Evolutionary conservation across 208 protist species (phyloP).

Genomic region (Leishmania aethiopica): DNA sequence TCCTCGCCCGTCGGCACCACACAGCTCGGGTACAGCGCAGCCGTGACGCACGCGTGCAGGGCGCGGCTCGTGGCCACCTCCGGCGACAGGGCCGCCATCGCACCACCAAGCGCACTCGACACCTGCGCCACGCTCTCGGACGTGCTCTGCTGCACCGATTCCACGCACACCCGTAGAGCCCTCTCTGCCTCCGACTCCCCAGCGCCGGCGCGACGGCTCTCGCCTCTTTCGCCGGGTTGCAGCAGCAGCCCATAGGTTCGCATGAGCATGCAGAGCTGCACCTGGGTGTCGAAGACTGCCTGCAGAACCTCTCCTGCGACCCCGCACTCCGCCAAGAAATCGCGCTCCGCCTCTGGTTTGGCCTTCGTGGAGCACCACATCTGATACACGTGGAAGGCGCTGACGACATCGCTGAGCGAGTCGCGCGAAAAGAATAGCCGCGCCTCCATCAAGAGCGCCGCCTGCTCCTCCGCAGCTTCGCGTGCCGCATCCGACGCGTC

Average conservation of each 20-base stretch:
- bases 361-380: conserved; percentile 65
- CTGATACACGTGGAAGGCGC: conserved; percentile 73
- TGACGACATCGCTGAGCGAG: conserved; percentile 67
- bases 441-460: conserved; percentile 58
- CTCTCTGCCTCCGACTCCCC: conserved; percentile 12
- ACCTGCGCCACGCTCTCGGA: conserved; percentile 8
- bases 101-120: conserved; percentile 11
- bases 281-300: conserved; percentile 36
- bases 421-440: conserved; percentile 79
- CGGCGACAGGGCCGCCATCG: conserved; percentile 43
- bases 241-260: conserved; percentile 11
- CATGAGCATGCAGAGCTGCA: conserved; percentile 25
- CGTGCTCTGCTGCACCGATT: background rate
- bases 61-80: conserved; percentile 36
- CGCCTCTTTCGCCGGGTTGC: background rate
- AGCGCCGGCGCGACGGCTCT: background rate
- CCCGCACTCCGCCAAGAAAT: conserved; percentile 65
- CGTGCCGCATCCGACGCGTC: conserved; percentile 15
- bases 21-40: conserved; percentile 74
- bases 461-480: conserved; percentile 28
- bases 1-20: conserved; percentile 42
- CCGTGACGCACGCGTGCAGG: conserved; percentile 62
- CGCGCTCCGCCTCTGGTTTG: conserved; percentile 29
- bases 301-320: conserved; percentile 44
- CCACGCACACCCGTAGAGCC: conserved; percentile 9